Conservation (phyloP, 2,329 filamentous ascomycete genomes). For the Colletotrichum orbiculare region DNA sequence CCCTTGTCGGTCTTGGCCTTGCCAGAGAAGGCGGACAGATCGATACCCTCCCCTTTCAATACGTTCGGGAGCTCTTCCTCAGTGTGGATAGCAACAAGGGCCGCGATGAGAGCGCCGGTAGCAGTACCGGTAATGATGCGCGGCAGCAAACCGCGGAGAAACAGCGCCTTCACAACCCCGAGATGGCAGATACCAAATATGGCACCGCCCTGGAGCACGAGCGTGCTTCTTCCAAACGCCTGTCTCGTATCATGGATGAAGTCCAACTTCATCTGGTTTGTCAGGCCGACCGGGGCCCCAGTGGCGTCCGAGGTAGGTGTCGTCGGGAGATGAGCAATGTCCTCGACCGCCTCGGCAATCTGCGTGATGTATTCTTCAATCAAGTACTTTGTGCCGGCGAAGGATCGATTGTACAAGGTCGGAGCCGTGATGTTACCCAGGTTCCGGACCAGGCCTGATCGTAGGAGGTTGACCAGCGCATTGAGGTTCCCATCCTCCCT, state of each 20-base stretch:
- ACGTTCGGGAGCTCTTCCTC: slow-evolving; percentile 85
- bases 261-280: slow-evolving; percentile 83
- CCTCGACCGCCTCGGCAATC: slow-evolving; percentile 82
- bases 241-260: slow-evolving; percentile 88
- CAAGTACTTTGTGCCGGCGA: slow-evolving; percentile 87
- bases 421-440: slow-evolving; percentile 90
- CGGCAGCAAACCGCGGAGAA: slow-evolving; percentile 82
- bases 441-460: slow-evolving; percentile 84
- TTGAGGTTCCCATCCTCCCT: slow-evolving; percentile 79
- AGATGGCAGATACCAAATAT: slow-evolving; percentile 93
- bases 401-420: slow-evolving; percentile 84
- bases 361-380: slow-evolving; percentile 93
- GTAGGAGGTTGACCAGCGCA: slow-evolving; percentile 80
- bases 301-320: slow-evolving; percentile 54
- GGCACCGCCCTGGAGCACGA: slow-evolving; percentile 89
- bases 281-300: slow-evolving; percentile 56
- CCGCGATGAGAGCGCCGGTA: slow-evolving; percentile 89
- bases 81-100: slow-evolving; percentile 86
- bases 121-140: slow-evolving; percentile 92
- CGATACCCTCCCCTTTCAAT: slow-evolving; percentile 82
- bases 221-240: slow-evolving; percentile 85
- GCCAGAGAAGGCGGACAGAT: slow-evolving; percentile 78
- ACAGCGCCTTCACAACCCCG: slow-evolving; percentile 89
- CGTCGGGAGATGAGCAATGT: slow-evolving; percentile 76
- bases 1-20: slow-evolving; percentile 46